Base-by-base conservation (phyloP, 2,329 filamentous ascomycete species). In the Penicillium sp. region DNA sequence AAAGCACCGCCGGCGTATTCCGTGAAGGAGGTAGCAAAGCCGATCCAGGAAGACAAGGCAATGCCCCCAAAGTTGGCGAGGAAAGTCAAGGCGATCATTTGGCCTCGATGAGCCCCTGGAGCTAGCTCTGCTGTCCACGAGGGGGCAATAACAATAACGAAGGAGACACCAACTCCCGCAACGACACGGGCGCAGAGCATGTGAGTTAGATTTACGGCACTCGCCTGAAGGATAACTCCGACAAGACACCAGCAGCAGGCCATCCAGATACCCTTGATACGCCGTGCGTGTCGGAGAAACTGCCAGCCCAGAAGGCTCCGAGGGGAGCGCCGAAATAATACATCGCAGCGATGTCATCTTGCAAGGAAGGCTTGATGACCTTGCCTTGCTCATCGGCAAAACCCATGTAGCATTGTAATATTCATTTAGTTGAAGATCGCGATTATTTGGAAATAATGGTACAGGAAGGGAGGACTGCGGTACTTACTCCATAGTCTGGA, bases 311-410 rank as follows among this genome's bases (percentile, higher is more conserved):
- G 50, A 51, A 64, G n/a, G 38, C 46, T 44, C 63, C 63, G 36
- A 60, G 25, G n/a, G 62, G 44, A 27, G 57, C 44, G 5, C 58
- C 63, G 7, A 53, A 38, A 53, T 74, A 74, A 60, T 74, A 75
- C 30, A 76, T 67, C 2, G 66, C 57, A 18, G 71, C 65, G 27
- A 74, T 74, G 25, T 70, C 71, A 28, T 71, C 72, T 49, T 74
- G 71, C 4, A 72, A 3, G 70, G 53, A 16, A 63, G 64, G 36
- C 67, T 62, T 68, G 14, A 72, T 64, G 30, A 63, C 43, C 38
- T 46, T 46, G 9, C 48, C 48, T 36, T 51, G 43, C 31, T 51
- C 43, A 46, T 51, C 43, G 27, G 48, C 48, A 43, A 46, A 51
- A 20, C 48, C 48, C 48, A 51, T 51, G 16, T 43, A 46, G 14